phyloP scores from a whole-genome alignment of 2,329 filamentous ascomycete genomes.

The Penicillium sp. region DNA sequence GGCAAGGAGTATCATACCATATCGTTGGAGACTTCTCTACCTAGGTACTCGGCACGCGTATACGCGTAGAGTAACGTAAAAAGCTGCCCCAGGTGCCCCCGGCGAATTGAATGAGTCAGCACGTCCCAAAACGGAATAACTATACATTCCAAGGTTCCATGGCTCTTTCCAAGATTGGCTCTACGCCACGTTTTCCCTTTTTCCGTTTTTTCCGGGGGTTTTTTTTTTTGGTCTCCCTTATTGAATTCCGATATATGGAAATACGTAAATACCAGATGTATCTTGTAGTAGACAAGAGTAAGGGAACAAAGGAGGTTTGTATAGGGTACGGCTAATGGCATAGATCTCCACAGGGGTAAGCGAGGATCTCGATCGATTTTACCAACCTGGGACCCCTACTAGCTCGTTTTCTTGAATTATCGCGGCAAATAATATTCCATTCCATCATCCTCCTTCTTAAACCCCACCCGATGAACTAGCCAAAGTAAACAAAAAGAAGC shows the following conservation, averaged over 20 bases:
- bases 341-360: conserved; percentile 17
- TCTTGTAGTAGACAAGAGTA: too few species aligned
- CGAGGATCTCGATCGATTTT: conserved; percentile 14
- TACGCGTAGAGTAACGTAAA: not conserved
- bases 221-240: not conserved
- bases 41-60: not conserved
- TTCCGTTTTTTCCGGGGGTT: too few species aligned
- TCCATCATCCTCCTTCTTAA: not conserved
- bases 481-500: not conserved
- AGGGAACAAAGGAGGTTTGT: not conserved
- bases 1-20: not conserved
- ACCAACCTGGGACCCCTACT: conserved; percentile 13
- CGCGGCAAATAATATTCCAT: not conserved
- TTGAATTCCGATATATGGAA: not conserved
- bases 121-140: not conserved
- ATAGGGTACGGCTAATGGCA: not conserved
- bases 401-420: conserved; percentile 8
- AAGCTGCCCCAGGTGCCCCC: not conserved
- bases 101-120: not conserved
- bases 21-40: not conserved
- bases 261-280: not conserved
- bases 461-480: not conserved
- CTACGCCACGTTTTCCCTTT: not conserved
- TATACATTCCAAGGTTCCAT: not conserved
- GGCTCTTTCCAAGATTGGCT: not conserved